phyloP scores from a whole-genome alignment of 2,329 filamentous ascomycete genomes.

The Stagonosporopsis cucurbitacearum region DNA sequence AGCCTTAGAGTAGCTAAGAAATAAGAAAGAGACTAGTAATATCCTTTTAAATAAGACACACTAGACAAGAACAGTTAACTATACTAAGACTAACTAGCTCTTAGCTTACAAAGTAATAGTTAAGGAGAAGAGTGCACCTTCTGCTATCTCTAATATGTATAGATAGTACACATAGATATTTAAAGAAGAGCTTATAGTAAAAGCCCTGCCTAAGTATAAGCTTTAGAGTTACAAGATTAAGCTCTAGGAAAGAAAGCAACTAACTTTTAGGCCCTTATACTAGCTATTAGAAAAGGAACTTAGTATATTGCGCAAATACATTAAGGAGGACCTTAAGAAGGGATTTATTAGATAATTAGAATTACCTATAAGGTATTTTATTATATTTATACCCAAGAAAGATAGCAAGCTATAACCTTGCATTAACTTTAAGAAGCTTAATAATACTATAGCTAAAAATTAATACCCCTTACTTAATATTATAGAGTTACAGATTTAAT shows the following conservation, averaged over 20 bases:
- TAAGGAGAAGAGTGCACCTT: too few relatives aligned
- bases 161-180: too few relatives aligned
- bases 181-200: not conserved
- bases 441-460: not conserved
- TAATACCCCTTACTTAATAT: not conserved
- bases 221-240: not conserved
- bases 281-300: too few relatives aligned
- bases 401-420: too few relatives aligned
- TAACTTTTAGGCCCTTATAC: too few relatives aligned
- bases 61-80: not conserved
- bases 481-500: not conserved
- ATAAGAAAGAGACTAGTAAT: not conserved
- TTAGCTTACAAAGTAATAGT: not conserved
- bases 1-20: not conserved
- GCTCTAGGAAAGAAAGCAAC: not conserved
- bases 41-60: not conserved
- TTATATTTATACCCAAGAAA: too few relatives aligned
- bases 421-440: too few relatives aligned
- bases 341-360: too few relatives aligned
- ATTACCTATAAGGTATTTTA: too few relatives aligned
- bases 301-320: too few relatives aligned
- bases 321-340: too few relatives aligned
- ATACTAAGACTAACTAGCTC: not conserved
- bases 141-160: too few relatives aligned
- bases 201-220: not conserved